Base-by-base conservation (phyloP, 805 yeast species). In the Candida anglica region DNA sequence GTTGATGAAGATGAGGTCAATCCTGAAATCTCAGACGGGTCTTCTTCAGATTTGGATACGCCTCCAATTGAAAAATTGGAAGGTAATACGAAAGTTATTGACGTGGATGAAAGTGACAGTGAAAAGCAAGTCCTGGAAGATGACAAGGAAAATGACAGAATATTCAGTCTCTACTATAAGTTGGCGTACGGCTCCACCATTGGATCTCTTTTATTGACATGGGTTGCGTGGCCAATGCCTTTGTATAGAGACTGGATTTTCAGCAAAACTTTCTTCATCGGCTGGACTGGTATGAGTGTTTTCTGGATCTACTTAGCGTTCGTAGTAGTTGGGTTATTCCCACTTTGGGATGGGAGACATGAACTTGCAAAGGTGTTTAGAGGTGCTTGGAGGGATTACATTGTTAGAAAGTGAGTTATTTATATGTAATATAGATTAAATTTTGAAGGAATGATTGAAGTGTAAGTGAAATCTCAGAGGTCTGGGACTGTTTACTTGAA, bases 161-260 rank as follows among this genome's bases (percentile, higher is more conserved):
- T 11, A 17, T n/a, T n/a, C 19, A 28, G 32, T 14, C 22, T 23
- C n/a, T 23, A 15, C 6, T n/a, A 14, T 6, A 54, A 50, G 32
- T 37, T 60, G 9, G 58, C 66, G 4, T 44, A 47, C 26, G 49
- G 41, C 10, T 44, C 56, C 10, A 41, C 53, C 7, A 30, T 60
- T 2, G 41, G 58, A 24, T 43, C 47, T n/a, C 38, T 58, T 5
- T 36, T 59, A 10, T 27, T 62, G 4, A 59, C 65, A 3, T 60
- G 66, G 63, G 63, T 63, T 1, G 34, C 60, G n/a, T 60, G 66
- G 63, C 71, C 73, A 26, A 50, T 66, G 30, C 69, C 72, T 15
- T 47, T 66, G 17, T 66, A 66, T 41, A 56, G 66, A 27, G 60
- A 68, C n/a, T 68, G 58, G 46, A 55, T 66, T 19, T 68, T 65